phyloP scores from a whole-genome alignment of 2,329 filamentous ascomycete species.

The Stylonectria norvegica region DNA sequence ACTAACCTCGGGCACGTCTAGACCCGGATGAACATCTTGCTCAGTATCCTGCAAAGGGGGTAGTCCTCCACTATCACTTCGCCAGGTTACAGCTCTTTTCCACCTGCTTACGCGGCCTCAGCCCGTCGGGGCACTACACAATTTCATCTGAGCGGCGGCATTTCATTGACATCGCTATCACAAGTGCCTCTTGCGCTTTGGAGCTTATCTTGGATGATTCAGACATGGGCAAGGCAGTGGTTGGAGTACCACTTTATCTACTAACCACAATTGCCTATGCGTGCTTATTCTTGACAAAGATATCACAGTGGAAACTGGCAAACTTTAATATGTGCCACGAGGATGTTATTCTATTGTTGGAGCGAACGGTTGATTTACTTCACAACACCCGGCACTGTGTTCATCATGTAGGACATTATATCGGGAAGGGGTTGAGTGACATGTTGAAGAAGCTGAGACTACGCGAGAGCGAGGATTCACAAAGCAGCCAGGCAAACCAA shows the following conservation, averaged over 20 bases:
- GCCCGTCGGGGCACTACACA: conserved; percentile 33
- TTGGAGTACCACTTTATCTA: conserved; percentile 32
- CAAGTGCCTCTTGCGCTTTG: conserved; percentile 30
- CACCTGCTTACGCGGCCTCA: conserved; percentile 40
- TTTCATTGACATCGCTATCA: conserved; percentile 41
- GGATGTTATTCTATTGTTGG: conserved; percentile 27
- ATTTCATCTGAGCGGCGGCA: conserved; percentile 44
- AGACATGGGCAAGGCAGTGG: conserved; percentile 30
- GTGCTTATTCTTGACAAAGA: conserved; percentile 32
- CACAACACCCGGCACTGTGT: conserved; percentile 24
- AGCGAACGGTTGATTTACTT: conserved; percentile 24
- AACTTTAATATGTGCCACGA: conserved; percentile 29
- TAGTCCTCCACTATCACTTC: conserved; percentile 49
- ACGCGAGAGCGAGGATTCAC: conserved; percentile 2
- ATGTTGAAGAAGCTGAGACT: conserved; percentile 31
- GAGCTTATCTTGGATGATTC: conserved; percentile 29
- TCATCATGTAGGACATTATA: conserved; percentile 29
- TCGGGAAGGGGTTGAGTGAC: conserved; percentile 26
- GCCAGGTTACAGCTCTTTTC: conserved; percentile 49
- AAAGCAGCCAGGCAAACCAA: background rate
- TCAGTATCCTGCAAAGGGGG: conserved; percentile 48
- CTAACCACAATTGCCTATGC: conserved; percentile 33
- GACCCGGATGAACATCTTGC: conserved; percentile 44
- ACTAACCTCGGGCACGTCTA: too few relatives aligned
- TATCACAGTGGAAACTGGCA: conserved; percentile 29